Evolutionary conservation across 2,329 filamentous ascomycete species (phyloP), one percentile per base, ranked within the genome.

Genomic region (Nigrograna mackinnonii): DNA sequence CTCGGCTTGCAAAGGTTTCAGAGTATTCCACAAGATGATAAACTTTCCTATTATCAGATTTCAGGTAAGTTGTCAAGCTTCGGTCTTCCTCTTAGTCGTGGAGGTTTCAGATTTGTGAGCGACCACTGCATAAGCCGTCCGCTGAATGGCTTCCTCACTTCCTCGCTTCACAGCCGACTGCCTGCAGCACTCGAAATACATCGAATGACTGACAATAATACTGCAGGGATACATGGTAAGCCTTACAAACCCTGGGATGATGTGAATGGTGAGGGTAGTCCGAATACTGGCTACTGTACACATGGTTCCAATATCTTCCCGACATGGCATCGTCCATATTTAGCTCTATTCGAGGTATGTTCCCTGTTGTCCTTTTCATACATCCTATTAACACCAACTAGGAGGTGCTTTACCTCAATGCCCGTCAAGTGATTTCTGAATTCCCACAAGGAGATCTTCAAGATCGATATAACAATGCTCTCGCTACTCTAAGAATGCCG

Each of bases 281-380:
- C 75, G 41, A 68, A 78, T 13, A 89, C 78, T 13, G 89, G 89
- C 19, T 94, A 91, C 60, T 95, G 89, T 61, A 79, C 80, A 9
- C 89, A 95, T 65, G 80, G 78, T 20, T 89, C 87, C 2, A 83
- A 88, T 30, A 70, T 94, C 12, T 92, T 95, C 60, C 80, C 86
- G 16, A 79, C 84, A 21, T 95, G 89, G 89, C 89, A 95, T 72
- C 79, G 89, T 18, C 87, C 89, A 1, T 94, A 92, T 64, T 72
- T 92, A 32, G 73, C 79, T 6, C 69, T 86, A 2, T 80, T 75
- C 44, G 76, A 85, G 70, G 78, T 79, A n/a, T n/a, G n/a, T n/a
- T n/a, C n/a, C n/a, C n/a, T n/a, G n/a, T n/a, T n/a, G n/a, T n/a
- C n/a, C n/a, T n/a, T n/a, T 9, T 9, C 9, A 9, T 9, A 28